Evolutionary conservation across 805 yeast genomes (phyloP).

Genomic region (Isabelozyma rhagii): DNA sequence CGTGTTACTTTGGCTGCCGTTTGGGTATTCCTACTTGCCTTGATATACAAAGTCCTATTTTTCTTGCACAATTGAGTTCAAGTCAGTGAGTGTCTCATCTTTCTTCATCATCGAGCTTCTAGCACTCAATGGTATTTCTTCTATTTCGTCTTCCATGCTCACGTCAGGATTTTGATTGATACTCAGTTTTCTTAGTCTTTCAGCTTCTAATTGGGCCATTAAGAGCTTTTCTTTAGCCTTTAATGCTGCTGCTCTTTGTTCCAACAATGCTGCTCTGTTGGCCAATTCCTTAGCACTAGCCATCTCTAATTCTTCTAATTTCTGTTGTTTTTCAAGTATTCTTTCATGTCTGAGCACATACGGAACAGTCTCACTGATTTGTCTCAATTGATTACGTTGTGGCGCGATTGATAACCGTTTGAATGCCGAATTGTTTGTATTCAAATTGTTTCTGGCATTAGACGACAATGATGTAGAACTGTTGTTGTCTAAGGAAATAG

Average conservation of each 20-base stretch:
- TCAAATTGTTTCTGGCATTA: constrained; percentile 12
- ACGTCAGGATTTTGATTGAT: constrained; percentile 1
- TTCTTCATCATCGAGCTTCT: constrained; percentile 25
- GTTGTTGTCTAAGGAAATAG: constrained; percentile 21
- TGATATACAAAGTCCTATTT: background rate
- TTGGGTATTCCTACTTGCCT: too few relatives aligned
- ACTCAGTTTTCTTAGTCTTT: constrained; percentile 11
- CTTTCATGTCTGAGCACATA: constrained; percentile 76
- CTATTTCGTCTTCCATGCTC: constrained; percentile 2
- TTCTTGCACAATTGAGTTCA: constrained; percentile 34
- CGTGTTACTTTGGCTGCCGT: too few relatives aligned
- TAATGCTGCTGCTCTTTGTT: constrained; percentile 69
- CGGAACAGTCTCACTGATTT: constrained; percentile 82
- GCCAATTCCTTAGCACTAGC: constrained; percentile 74
- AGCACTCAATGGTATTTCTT: constrained; percentile 4
- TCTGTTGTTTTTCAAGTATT: constrained; percentile 70
- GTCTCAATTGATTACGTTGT: constrained; percentile 63
- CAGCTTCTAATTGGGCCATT: constrained; percentile 37
- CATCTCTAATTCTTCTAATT: constrained; percentile 74
- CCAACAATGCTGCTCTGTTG: constrained; percentile 70
- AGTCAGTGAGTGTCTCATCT: constrained; percentile 54
- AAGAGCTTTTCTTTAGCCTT: constrained; percentile 62
- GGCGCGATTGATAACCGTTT: constrained; percentile 45
- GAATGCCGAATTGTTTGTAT: constrained; percentile 29
- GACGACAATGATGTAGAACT: constrained; percentile 3